These are phyloP conservation scores for Phytophthora hibernalis DNA, from an alignment of 352 stramenopile genomes.

Conservation along the genomic window DNA sequence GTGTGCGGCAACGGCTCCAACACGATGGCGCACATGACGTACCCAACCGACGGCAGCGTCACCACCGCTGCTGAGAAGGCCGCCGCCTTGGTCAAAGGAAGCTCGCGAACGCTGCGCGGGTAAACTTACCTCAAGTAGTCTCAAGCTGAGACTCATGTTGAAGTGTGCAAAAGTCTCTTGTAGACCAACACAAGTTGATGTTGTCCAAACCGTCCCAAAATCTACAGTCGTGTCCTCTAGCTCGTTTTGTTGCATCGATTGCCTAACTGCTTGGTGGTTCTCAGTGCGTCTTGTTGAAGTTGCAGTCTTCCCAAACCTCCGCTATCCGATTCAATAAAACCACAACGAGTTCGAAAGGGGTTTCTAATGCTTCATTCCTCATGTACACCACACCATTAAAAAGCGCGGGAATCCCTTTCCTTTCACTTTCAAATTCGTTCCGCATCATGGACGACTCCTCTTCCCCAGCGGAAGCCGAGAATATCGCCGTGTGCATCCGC, in stretches of 20 bases:
- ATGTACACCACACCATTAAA: slow-evolving; percentile 2
- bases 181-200: not conserved
- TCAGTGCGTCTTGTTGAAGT: too few relatives aligned
- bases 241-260: not conserved
- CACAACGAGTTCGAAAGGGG: too few relatives aligned
- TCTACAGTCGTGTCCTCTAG: not conserved
- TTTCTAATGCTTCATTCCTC: too few relatives aligned
- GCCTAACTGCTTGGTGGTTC: too few relatives aligned
- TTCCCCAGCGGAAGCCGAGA: slow-evolving; percentile 45
- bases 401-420: not conserved
- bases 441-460: slow-evolving; percentile 8
- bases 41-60: slow-evolving; percentile 27
- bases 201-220: not conserved
- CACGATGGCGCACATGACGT: slow-evolving; percentile 27
- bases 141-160: too few relatives aligned
- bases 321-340: too few relatives aligned
- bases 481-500: slow-evolving; percentile 86
- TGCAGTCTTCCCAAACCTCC: too few relatives aligned
- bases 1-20: slow-evolving; percentile 31
- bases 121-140: not conserved
- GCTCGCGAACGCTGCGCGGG: slow-evolving; percentile 1
- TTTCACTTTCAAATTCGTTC: slow-evolving; percentile 7
- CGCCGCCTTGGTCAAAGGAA: slow-evolving; percentile 14
- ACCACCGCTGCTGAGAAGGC: slow-evolving; percentile 19
- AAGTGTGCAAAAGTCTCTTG: not conserved